A percentile compares a stretch with the other conserved stretches of the same genome.
phyloP scores from a whole-genome alignment of 2,329 filamentous ascomycete genomes.

The Beauveria rudraprayagi region DNA sequence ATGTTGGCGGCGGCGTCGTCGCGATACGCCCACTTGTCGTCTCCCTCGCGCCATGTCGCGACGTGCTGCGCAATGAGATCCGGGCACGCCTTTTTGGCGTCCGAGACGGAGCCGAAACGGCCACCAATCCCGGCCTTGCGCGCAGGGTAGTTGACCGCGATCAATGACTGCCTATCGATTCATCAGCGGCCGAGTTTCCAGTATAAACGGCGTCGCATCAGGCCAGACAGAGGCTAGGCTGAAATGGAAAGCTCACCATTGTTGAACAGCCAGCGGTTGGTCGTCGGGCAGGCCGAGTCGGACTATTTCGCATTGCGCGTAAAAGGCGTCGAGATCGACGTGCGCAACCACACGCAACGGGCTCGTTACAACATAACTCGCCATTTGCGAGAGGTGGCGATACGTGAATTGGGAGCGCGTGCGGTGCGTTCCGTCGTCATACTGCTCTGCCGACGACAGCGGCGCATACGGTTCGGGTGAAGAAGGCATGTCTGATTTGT shows the following conservation, averaged over 20 bases:
- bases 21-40: slow-evolving; percentile 85
- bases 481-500: neutral
- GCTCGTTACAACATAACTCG: slow-evolving; percentile 59
- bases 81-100: slow-evolving; percentile 83
- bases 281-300: slow-evolving; percentile 67
- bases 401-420: slow-evolving; percentile 70
- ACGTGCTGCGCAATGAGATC: slow-evolving; percentile 83
- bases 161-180: slow-evolving; percentile 38
- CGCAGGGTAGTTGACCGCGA: slow-evolving; percentile 93
- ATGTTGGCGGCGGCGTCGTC: slow-evolving; percentile 74
- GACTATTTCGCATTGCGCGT: slow-evolving; percentile 92
- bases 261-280: slow-evolving; percentile 82
- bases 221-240: too few species aligned
- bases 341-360: slow-evolving; percentile 84
- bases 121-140: slow-evolving; percentile 65
- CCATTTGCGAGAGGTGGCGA: slow-evolving; percentile 70
- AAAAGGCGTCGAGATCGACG: slow-evolving; percentile 95
- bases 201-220: too few species aligned
- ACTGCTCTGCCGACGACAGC: slow-evolving; percentile 20
- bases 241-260: slow-evolving; percentile 52
- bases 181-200: neutral
- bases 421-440: slow-evolving; percentile 16
- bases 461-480: neutral
- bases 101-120: slow-evolving; percentile 67
- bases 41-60: slow-evolving; percentile 87